Evolutionary conservation across 2,329 filamentous ascomycete species (phyloP), one percentile per base, ranked within the genome.

Genomic region (Xylaria digitata): DNA sequence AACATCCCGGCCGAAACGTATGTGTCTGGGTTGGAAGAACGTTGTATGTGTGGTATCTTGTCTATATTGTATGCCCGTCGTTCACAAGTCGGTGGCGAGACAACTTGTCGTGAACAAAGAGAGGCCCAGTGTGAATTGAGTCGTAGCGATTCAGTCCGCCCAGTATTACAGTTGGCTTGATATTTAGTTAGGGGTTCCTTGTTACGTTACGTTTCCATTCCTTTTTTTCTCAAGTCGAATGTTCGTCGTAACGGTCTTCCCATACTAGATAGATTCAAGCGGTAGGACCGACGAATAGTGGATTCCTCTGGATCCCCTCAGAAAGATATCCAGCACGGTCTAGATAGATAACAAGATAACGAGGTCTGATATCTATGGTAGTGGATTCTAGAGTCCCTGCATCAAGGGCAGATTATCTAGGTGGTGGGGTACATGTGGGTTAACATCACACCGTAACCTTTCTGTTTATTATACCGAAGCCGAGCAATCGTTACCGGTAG

Each of bases 361-460:
- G 21, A 19, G 37, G 15, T 26, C 26, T 54, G 48, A 54, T 54
- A 54, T 34, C 50, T 40, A 49, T 5, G 46, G 46, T 30, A 49
- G 46, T 49, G 46, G 9, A 13, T 23, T 49, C 46, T 30, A 17
- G 8, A 49, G 46, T 49, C 21, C 21, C 46, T 49, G 21, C 46
- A 49, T 49, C 21, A 23, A 17, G 21, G 21, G 9, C 13, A 49
- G 6, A 19, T 4, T 34, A 26, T 13, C 32, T n/a, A 54, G 50
- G 2, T 43, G 53, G 37, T 30, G 52, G 52, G 52, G 52, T 55
- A 37, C 37, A 26, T 26, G 37, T 55, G 52, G 52, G 42, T 32
- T 43, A 19, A 23, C 30, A 32, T 13, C 53, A 55, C 53, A 55
- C 53, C 52, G 52, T 37, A 55, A 43, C 52, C 52, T 55, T 21